phyloP scores from a whole-genome alignment of 176 grass and related monocot species.

The bread wheat (Triticum aestivum) region DNA sequence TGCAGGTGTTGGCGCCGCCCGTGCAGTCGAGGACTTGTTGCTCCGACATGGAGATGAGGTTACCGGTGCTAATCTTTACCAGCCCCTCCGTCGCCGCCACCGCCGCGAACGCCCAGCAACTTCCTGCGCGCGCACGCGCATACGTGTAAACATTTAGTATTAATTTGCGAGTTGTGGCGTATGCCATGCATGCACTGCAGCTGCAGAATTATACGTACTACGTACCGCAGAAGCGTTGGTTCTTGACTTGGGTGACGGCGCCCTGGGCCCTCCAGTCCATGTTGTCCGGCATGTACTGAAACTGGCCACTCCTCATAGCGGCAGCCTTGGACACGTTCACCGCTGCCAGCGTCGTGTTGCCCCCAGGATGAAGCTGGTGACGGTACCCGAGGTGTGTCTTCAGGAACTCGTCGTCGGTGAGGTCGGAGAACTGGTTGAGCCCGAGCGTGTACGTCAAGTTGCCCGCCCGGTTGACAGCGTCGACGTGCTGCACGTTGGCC shows the following conservation, averaged over 20 bases:
- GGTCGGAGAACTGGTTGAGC: constrained; percentile 45
- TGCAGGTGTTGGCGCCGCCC: constrained; percentile 26
- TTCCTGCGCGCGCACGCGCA: constrained; percentile 12
- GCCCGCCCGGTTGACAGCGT: constrained; percentile 30
- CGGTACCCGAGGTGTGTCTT: neutral
- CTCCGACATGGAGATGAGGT: constrained; percentile 47
- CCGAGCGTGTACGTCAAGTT: constrained; percentile 45
- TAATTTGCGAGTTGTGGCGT: neutral
- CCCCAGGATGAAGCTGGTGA: neutral
- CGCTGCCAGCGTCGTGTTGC: neutral
- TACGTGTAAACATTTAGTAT: neutral
- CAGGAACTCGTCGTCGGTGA: constrained; percentile 45
- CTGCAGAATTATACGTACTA: neutral
- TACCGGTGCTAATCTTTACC: constrained; percentile 27
- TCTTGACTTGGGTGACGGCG: constrained; percentile 43
- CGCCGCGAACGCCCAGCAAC: constrained; percentile 52
- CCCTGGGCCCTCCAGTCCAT: constrained; percentile 46
- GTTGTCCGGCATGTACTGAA: neutral
- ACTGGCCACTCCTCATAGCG: neutral
- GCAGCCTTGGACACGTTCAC: neutral
- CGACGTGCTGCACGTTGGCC: constrained; percentile 36
- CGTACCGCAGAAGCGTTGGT: constrained; percentile 41
- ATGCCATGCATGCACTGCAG: neutral
- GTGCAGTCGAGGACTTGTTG: constrained; percentile 52
- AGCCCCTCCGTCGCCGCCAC: constrained; percentile 44